Conservation (phyloP, 345 rosid genomes). For the Hypericum androsaemum region DNA sequence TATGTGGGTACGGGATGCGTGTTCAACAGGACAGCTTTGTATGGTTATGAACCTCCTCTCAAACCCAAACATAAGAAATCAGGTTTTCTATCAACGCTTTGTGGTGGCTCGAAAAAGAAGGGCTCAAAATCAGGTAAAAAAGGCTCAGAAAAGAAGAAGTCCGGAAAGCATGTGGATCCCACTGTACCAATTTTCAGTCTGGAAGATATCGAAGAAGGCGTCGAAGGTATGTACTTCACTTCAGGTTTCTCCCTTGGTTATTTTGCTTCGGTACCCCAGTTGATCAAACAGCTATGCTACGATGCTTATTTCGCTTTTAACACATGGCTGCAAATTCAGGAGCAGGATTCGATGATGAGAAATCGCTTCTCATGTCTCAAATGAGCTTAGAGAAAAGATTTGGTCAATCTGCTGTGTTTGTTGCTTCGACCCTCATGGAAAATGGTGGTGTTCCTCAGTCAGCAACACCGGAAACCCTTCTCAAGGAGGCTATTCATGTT, state of each 20-base stretch:
- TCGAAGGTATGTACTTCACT: neutral
- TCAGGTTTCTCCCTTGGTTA: neutral
- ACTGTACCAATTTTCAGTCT: conserved; percentile 4
- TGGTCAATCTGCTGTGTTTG: conserved; percentile 4
- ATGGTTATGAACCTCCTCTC: conserved; percentile 85
- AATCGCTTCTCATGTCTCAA: conserved; percentile 3
- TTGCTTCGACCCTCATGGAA: conserved; percentile 4
- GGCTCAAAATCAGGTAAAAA: neutral
- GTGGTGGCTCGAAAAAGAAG: neutral
- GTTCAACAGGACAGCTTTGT: conserved; percentile 89
- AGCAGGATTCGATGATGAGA: conserved; percentile 5
- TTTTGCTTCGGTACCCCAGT: too few relatives aligned
- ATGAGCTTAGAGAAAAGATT: conserved; percentile 3
- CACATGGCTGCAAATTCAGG: neutral
- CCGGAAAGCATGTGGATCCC: conserved; percentile 1
- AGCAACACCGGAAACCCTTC: conserved; percentile 1
- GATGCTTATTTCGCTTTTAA: too few relatives aligned
- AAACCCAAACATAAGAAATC: conserved; percentile 31
- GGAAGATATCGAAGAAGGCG: conserved; percentile 5
- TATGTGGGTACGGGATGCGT: conserved; percentile 94
- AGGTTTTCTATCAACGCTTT: neutral
- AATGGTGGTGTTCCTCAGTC: conserved; percentile 2
- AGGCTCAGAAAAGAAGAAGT: neutral
- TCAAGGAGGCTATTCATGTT: conserved; percentile 1
- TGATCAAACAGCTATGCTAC: too few relatives aligned